These are phyloP conservation scores for Casaregolazyma lundiana DNA, from an alignment of 1,139 yeast genomes.

Conservation along the genomic window DNA sequence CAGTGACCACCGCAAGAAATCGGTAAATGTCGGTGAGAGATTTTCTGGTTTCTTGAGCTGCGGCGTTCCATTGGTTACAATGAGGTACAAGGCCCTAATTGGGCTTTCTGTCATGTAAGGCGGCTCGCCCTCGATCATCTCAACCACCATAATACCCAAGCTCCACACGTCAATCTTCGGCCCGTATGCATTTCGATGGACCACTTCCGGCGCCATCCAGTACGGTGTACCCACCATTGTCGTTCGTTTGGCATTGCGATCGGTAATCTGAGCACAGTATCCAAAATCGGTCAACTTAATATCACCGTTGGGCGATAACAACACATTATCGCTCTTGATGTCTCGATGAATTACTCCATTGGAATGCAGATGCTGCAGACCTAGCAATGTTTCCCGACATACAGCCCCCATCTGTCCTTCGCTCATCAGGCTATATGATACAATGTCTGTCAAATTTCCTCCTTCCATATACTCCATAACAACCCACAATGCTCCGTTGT, in stretches of 20 bases:
- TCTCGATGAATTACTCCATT: conserved; percentile 96
- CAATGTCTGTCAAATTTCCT: conserved; percentile 92
- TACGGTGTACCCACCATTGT: conserved; percentile 99
- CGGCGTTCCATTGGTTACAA: conserved; percentile 96
- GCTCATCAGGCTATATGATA: conserved; percentile 89
- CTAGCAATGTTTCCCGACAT: conserved; percentile 82
- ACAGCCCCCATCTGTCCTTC: conserved; percentile 98
- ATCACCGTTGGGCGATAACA: conserved; percentile 76
- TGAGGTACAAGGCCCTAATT: conserved; percentile 80
- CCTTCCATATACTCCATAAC: conserved; percentile 99
- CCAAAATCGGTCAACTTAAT: conserved; percentile 76
- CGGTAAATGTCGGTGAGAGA: conserved; percentile 58
- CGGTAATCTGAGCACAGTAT: conserved; percentile 94
- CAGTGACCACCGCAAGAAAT: conserved; percentile 72
- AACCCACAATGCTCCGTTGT: conserved; percentile 76
- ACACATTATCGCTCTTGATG: conserved; percentile 88
- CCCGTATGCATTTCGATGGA: conserved; percentile 88
- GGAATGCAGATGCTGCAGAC: conserved; percentile 80
- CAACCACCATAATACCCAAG: conserved; percentile 94
- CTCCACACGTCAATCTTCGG: conserved; percentile 98
- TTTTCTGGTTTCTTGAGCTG: conserved; percentile 84
- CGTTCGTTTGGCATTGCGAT: conserved; percentile 76
- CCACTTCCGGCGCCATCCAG: conserved; percentile 99
- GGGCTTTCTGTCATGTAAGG: conserved; percentile 97
- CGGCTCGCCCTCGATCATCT: conserved; percentile 99